These are phyloP conservation scores for Penicillium concentricum DNA, from an alignment of 2,329 filamentous ascomycete species.

Conservation along the genomic window DNA sequence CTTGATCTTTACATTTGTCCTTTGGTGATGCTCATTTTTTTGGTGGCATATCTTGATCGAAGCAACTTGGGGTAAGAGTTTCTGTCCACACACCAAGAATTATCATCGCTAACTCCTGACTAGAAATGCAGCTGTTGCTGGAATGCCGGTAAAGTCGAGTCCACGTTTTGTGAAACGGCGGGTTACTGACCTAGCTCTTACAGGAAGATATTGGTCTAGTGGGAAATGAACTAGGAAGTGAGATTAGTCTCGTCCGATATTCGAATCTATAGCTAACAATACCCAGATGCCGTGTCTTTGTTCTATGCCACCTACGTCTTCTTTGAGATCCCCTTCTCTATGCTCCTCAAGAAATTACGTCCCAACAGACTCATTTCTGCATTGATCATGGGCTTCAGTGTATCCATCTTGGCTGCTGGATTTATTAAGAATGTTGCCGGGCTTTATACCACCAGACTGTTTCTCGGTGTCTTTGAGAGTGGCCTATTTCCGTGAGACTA, in stretches of 20 bases:
- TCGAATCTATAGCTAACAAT: constrained; percentile 2
- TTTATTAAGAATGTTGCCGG: constrained; percentile 35
- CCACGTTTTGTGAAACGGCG: neutral
- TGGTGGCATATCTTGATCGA: constrained; percentile 52
- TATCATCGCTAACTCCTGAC: neutral
- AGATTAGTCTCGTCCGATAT: constrained; percentile 18
- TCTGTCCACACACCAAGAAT: neutral
- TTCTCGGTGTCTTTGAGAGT: constrained; percentile 20
- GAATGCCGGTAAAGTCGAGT: constrained; percentile 11
- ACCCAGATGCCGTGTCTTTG: constrained; percentile 39
- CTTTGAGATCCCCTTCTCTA: constrained; percentile 43
- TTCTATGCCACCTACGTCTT: constrained; percentile 47
- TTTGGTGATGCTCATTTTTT: constrained; percentile 51
- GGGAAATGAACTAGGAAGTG: constrained; percentile 37
- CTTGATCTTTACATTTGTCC: constrained; percentile 45
- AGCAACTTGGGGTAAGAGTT: constrained; percentile 46
- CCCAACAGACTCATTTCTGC: constrained; percentile 30
- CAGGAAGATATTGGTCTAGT: constrained; percentile 31
- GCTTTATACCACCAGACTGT: constrained; percentile 29
- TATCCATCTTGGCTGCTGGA: constrained; percentile 41
- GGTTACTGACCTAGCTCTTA: neutral
- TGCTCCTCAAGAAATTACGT: constrained; percentile 42
- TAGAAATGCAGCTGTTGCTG: constrained; percentile 15
- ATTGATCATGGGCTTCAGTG: constrained; percentile 37
- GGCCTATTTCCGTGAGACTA: constrained; percentile 16